Percentiles rank a stretch among this genome's conserved stretches.
These are phyloP conservation scores for Volvox africanus DNA, from an alignment of 139 green algal species.

Conservation along the genomic window DNA sequence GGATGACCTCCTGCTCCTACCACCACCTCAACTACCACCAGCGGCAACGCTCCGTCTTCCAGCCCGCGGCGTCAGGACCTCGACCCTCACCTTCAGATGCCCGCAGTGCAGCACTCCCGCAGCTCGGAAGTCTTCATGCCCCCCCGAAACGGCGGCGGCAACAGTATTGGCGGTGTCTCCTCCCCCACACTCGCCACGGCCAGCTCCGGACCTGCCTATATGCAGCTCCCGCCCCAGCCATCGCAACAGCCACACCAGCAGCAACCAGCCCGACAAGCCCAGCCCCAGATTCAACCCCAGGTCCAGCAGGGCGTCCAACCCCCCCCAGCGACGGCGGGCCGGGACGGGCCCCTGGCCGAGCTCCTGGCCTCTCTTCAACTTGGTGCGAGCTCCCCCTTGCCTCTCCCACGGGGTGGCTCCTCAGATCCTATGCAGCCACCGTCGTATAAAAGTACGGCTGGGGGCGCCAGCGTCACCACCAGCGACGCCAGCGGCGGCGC, in stretches of 20 bases:
- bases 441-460: not conserved
- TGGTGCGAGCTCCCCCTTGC: not conserved
- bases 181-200: not conserved
- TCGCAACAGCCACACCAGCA: not conserved
- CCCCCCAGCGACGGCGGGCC: not conserved
- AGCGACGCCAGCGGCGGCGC: not conserved
- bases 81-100: not conserved
- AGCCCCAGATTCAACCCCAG: not conserved
- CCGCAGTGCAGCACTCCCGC: not conserved
- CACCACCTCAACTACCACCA: not conserved
- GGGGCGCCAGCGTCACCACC: not conserved
- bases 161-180: not conserved
- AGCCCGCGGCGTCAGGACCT: not conserved
- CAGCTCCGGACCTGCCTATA: not conserved
- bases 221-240: not conserved
- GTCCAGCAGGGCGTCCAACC: not conserved
- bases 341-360: not conserved
- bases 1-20: too few species aligned
- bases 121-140: not conserved
- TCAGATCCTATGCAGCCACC: not conserved
- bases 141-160: not conserved
- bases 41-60: not conserved
- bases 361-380: constrained; percentile 40
- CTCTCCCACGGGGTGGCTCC: not conserved
- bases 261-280: not conserved